Evolutionary conservation across 768 basidiomycete genomes (phyloP), one percentile per base, ranked within the genome.

Genomic region (Lepiota venenata): DNA sequence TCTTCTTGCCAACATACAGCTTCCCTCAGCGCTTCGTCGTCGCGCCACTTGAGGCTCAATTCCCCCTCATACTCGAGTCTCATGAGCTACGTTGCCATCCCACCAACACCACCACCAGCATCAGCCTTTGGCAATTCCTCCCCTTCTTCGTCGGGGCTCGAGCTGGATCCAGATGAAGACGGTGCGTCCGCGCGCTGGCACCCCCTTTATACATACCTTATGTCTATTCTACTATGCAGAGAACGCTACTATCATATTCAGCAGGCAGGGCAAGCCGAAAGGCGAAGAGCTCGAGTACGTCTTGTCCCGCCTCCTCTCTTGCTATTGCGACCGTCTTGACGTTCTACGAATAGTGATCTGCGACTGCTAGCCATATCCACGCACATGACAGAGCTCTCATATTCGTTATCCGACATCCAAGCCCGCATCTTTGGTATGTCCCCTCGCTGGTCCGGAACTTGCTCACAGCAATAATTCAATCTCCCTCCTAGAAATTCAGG

Each of bases 371-470:
- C 90, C 37, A 74, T 91, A 62, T 91, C 89, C 29, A 88, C 90
- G 0, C 88, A 87, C 64, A 90, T 93, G 63, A 93, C 91, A 11
- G 91, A 93, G 66, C 78, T 93, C 41, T 89, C 88, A 4, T 93
- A 91, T 65, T 82, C 82, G 59, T 86, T 93, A 56, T 92, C 90
- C 15, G 91, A 93, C 69, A 90, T 93, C 29, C 90, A 93, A 70
- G 91, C 91, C 47, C 87, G 91, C 63, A 92, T 93, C 67, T 93
- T 93, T 62, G 91, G 91, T 91, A 55, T n/a, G 57, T 44, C 55
- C 29, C 35, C 32, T 35, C 2, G 21, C 3, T 27, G 27, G 21
- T 50, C 35, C 29, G 16, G 25, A 29, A 52, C 29, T 40, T 52
- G 25, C 42, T 36, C 45, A 7, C 41, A 18, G 39, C 47, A 25